Percentiles rank a stretch among this genome's conserved stretches.
Evolutionary conservation across 225 moss, liverwort and hornwort species (phyloP).

Genomic region (Rhytidiadelphus loreus): DNA sequence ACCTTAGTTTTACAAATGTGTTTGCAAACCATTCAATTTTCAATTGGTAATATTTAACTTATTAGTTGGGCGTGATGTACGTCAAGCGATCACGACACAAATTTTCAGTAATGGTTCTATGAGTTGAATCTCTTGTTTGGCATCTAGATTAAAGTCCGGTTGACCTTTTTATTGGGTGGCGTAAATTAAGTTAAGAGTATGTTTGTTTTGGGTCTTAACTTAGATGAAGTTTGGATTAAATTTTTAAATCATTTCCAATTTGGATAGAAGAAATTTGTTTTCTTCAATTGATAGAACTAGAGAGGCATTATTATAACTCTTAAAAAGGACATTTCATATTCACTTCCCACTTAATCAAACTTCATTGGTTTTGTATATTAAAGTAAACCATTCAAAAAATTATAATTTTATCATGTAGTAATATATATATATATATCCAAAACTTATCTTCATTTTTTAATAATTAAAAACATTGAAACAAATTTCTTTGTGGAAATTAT

Average conservation of each 20-base stretch:
- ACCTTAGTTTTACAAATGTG: not conserved
- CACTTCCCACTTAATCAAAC: rapidly evolving
- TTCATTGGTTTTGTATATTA: not conserved
- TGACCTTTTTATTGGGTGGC: no score
- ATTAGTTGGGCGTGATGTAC: not conserved
- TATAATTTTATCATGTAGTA: not conserved
- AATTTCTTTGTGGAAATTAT: not conserved
- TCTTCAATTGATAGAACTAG: rapidly evolving
- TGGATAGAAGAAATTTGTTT: not conserved
- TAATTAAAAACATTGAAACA: not conserved
- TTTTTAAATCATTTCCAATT: no score
- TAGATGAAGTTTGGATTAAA: no score
- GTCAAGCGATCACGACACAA: not conserved
- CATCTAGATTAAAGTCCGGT: no score
- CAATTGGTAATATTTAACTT: no score
- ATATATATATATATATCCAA: not conserved
- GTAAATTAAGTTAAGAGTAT: no score
- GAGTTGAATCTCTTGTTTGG: no score
- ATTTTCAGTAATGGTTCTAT: no score
- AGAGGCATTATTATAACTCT: not conserved
- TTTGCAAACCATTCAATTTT: not conserved
- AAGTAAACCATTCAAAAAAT: not conserved
- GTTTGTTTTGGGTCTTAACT: no score
- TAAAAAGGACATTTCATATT: rapidly evolving
- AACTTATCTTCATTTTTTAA: not conserved